Base-by-base conservation (phyloP, 1,284 basidiomycete genomes). In the Schizophyllum amplum region DNA sequence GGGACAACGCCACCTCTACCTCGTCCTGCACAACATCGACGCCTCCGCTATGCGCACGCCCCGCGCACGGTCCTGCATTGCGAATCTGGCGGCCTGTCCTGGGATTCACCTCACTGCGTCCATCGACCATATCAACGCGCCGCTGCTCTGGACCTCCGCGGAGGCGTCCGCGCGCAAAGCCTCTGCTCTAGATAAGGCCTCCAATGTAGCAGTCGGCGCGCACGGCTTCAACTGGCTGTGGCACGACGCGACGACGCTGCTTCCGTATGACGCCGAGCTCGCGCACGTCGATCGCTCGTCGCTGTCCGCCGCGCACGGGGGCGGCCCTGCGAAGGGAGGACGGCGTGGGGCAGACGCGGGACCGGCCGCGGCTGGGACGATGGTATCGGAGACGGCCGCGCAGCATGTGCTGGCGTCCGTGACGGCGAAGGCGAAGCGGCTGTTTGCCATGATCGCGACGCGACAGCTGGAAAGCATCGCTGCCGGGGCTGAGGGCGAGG, bases 1-100 rank as follows among this genome's bases (percentile, higher is more conserved):
- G 33, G 59, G 59, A 23, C 67, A 69, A 53, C 66, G 67, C 42
- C 68, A 81, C 22, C 76, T 96, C 24, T 94, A 85, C 66, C 72
- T 97, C 58, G 70, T 94, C 62, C 76, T 96, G 21, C 93, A 98
- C 75, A 94, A 91, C 71, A 84, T 96, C 66, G 94, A 98, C 65
- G 79, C 86, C 0, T 78, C 84, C 0, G 71, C 81, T 2, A 74
- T 95, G 24, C 87, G 91, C 47, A 70, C 77, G 0, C 65, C 79
- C 20, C 85, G 84, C 64, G 75, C 81, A 24, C 82, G 81, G 67
- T 74, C 84, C 0, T 76, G 80, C 24, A 77, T 97, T 25, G 78
- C 84, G 0, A 73, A 86, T 5, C 80, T 97, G 46, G 87, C 87
- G 0, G 78, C 83, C 21, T 81, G 80, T 54, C 84, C 85, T 1